These are phyloP conservation scores for Maudiozyma turicensis DNA, from an alignment of 805 yeast species.

Conservation along the genomic window DNA sequence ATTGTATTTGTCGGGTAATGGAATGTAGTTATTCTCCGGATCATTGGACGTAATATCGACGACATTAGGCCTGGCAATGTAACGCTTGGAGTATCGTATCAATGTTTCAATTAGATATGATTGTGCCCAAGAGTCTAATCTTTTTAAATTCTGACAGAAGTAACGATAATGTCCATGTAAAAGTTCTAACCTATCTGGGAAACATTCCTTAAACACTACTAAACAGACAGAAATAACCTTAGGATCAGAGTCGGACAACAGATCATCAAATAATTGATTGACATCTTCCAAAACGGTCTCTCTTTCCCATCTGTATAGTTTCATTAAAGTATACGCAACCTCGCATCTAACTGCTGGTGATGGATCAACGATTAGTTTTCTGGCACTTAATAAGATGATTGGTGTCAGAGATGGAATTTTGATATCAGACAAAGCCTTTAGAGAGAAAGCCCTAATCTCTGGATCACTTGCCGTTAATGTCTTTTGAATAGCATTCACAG, in stretches of 20 bases:
- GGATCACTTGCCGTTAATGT: conserved; percentile 63
- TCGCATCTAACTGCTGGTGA: conserved; percentile 74
- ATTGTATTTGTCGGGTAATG: conserved; percentile 37
- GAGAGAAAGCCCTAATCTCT: conserved; percentile 57
- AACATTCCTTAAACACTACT: conserved; percentile 42
- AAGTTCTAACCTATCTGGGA: conserved; percentile 49
- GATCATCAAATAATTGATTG: conserved; percentile 36
- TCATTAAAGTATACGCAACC: conserved; percentile 65
- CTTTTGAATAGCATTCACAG: conserved; percentile 88
- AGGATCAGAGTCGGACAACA: conserved; percentile 57
- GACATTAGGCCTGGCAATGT: conserved; percentile 45
- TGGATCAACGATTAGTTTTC: conserved; percentile 56
- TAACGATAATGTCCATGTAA: conserved; percentile 64
- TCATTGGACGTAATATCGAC: conserved; percentile 26
- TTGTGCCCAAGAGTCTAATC: conserved; percentile 71
- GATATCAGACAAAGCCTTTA: conserved; percentile 76
- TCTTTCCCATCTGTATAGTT: conserved; percentile 35
- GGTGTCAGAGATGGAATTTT: conserved; percentile 74
- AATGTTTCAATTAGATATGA: conserved; percentile 48
- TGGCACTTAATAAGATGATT: conserved; percentile 62
- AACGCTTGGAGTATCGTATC: conserved; percentile 55
- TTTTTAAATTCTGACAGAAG: conserved; percentile 37
- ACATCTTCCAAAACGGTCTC: conserved; percentile 41
- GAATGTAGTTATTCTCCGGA: conserved; percentile 13
- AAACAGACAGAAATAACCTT: conserved; percentile 65